A percentile compares a stretch with the other conserved stretches of the same genome.
Evolutionary conservation across 2,329 filamentous ascomycete genomes (phyloP).

Genomic region (Pseudogymnoascus sp.): DNA sequence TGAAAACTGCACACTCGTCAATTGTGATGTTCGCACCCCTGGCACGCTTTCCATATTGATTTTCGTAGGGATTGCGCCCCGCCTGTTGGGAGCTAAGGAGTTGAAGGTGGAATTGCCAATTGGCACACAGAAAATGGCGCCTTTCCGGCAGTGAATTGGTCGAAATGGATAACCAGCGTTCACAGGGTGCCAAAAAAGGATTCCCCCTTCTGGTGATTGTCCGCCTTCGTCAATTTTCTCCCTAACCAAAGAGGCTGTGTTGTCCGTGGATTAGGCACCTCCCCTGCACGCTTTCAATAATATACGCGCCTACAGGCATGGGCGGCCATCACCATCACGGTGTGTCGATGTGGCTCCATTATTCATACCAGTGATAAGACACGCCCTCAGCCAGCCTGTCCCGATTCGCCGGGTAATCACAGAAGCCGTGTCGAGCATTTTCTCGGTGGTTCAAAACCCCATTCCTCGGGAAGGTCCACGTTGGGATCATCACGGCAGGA

Average conservation of each 20-base stretch:
- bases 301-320: not conserved
- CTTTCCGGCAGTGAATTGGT: not conserved
- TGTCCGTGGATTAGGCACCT: not conserved
- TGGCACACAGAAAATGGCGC: not conserved
- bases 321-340: not conserved
- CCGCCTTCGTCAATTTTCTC: not conserved
- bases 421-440: not conserved
- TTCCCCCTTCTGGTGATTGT: not conserved
- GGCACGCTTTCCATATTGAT: not conserved
- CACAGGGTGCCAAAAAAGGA: not conserved
- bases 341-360: not conserved
- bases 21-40: not conserved
- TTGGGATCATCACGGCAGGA: not conserved
- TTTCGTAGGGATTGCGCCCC: not conserved
- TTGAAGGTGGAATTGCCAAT: not conserved
- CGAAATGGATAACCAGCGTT: not conserved
- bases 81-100: not conserved
- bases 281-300: conserved; percentile 7
- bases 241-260: conserved; percentile 3
- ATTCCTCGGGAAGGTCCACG: not conserved
- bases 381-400: not conserved
- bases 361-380: not conserved
- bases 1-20: not conserved
- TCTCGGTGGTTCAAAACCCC: not conserved
- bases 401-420: conserved; percentile 2